Base-by-base conservation (phyloP, 805 yeast species). In the Kazachstania kunashirensis region DNA sequence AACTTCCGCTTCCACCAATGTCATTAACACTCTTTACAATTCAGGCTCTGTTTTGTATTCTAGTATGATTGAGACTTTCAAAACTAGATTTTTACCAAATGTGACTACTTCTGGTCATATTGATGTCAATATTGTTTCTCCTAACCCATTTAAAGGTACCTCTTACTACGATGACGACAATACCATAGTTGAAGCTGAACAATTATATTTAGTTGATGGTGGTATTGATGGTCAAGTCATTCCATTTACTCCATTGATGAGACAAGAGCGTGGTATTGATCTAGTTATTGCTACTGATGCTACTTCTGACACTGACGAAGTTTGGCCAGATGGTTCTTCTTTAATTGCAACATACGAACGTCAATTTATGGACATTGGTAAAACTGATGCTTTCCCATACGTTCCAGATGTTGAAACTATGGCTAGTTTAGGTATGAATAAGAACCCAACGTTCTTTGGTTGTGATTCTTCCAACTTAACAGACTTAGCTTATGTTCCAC, bases 361-460 rank as follows among this genome's bases (percentile, higher is more conserved):
- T 44, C 84, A 79, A 58, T 77, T 75, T 46, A 19, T 45, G 13
- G 70, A 71, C 45, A 53, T 43, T 34, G 78, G 77, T 19, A 66
- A 70, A 44, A 72, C 74, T 32, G 71, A 81, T 14, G 65, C 78
- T 2, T 82, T 80, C 68, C 94, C 95, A 7, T 73, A 80, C 47
- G 88, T 84, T 37, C 94, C 95, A 9, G 86, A 76, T 53, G 61
- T 55, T 19, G 59, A 67, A 31, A 70, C 85, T 0, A 80, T 84
- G 56, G 50, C 71, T 17, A 67, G 69, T 40, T 47, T 62, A 44
- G 80, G 80, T 39, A 65, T 84, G 43, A 78, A 83, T 11, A 65
- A 77, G 11, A 69, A 62, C 41, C 94, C 95, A 34, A 68, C 79
- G 0, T 84, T 84, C 62, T 85, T 84, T 55, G 95, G 95, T 21